phyloP scores from a whole-genome alignment of 768 basidiomycete species.

The Macrolepiota fuliginosa region DNA sequence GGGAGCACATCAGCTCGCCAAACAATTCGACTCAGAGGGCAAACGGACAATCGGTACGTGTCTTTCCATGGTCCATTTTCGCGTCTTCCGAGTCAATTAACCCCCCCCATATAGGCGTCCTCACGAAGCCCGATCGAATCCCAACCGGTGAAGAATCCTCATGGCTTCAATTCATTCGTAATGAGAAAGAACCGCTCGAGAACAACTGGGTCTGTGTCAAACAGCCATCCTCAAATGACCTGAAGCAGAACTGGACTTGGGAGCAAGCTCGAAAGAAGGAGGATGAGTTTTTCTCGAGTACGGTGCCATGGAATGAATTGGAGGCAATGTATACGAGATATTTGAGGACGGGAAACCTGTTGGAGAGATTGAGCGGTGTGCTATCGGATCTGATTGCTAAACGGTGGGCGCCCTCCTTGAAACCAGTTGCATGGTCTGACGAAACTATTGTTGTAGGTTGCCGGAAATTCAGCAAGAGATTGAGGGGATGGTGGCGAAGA shows the following conservation, averaged over 20 bases:
- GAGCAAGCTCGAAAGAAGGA: slow-evolving; percentile 56
- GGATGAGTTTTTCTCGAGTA: slow-evolving; percentile 51
- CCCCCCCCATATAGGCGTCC: slow-evolving; percentile 45
- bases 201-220: slow-evolving; percentile 64
- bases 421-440: slow-evolving; percentile 27
- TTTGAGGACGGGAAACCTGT: slow-evolving; percentile 54
- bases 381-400: slow-evolving; percentile 63
- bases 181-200: slow-evolving; percentile 47
- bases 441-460: slow-evolving; percentile 51
- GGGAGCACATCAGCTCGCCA: slow-evolving; percentile 66
- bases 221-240: slow-evolving; percentile 48
- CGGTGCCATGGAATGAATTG: slow-evolving; percentile 52
- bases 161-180: slow-evolving; percentile 59
- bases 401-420: slow-evolving; percentile 36
- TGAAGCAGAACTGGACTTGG: slow-evolving; percentile 56
- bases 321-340: slow-evolving; percentile 48
- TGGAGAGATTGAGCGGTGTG: slow-evolving; percentile 54
- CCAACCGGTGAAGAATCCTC: slow-evolving; percentile 47
- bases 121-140: slow-evolving; percentile 75
- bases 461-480: slow-evolving; percentile 63
- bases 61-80: not conserved
- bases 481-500: slow-evolving; percentile 37
- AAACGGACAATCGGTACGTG: slow-evolving; percentile 69
- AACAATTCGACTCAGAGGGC: slow-evolving; percentile 57
- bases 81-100: not conserved